Base-by-base conservation (phyloP, 1,284 basidiomycete genomes). In the Boletus sp. region DNA sequence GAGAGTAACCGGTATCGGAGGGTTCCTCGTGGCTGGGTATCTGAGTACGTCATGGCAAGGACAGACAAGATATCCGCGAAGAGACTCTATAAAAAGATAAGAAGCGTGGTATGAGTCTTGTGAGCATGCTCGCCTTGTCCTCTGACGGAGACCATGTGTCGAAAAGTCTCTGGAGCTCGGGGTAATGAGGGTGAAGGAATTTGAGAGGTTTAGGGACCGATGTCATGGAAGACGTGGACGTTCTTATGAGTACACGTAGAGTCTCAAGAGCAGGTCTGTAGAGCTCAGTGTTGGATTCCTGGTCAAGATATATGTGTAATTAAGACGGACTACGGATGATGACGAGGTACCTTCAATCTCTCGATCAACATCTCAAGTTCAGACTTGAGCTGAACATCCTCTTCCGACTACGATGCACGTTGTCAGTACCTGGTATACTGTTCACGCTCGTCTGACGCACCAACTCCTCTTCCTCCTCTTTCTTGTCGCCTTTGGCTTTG, bases 1-100 rank as follows among this genome's bases (percentile, higher is more conserved):
- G 92, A 89, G 42, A 91, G 77, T 29, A 97, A 78, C 46, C 93
- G 88, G 71, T 94, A 97, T 57, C 84, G 83, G 23, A 99, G 84
- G 2, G 96, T 99, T 49, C 96, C 96, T 45, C 94, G 81, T 10
- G 92, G 83, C 80, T 93, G 73, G 14, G 92, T 96, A 71, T 99
- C 95, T 6, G 94, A 97, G 69, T 99, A 99, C 16, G 96, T 99
- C 96, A 99, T 99, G n/a, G 95, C 96, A 41, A 99, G 84, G 4
- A 99, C 96, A 22, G 95, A 98, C 26, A 99, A 80, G 53, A 99
- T 97, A 58, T 98, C 95, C n/a, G 94, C 94, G 61, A 99, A 94
- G 27, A 97, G 81, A 56, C 89, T 86, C 88, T 95, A 58, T 3
- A 48, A 38, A 26, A 44, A 17, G 45, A 39, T 55, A 45, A 60